These are phyloP conservation scores for Closterium sp. DNA, from an alignment of 139 green algal species.

Conservation along the genomic window DNA sequence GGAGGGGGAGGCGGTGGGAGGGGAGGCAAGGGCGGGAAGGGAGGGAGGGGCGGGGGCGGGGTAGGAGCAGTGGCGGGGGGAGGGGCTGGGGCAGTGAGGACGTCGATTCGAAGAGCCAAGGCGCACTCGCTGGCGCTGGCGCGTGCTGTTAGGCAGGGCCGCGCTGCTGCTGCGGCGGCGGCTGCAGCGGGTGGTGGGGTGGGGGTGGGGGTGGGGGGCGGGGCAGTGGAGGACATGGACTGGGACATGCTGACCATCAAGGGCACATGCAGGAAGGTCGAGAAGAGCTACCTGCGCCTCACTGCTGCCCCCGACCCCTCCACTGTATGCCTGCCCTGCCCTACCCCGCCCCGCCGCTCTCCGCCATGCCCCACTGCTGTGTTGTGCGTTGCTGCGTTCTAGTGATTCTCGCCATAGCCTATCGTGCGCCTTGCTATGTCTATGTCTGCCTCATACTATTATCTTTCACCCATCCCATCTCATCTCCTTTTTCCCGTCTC, in stretches of 20 bases:
- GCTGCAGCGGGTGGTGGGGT: not conserved
- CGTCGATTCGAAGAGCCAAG: not conserved
- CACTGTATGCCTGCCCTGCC: constrained; percentile 28
- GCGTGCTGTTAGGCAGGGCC: not conserved
- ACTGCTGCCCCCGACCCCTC: constrained; percentile 55
- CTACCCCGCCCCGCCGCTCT: not conserved
- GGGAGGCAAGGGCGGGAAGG: not conserved
- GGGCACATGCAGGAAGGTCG: constrained; percentile 50
- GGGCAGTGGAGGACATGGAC: constrained; percentile 46
- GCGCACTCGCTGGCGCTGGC: not conserved
- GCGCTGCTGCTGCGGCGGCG: not conserved
- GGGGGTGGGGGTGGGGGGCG: constrained; percentile 4
- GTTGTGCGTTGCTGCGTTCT: not conserved
- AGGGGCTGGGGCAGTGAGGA: not conserved
- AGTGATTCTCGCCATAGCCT: too few relatives aligned
- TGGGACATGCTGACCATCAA: constrained; percentile 37
- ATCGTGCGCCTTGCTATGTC: not conserved
- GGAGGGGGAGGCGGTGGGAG: not conserved
- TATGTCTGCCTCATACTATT: not conserved
- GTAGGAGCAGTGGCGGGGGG: not conserved
- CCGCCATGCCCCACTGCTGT: not conserved
- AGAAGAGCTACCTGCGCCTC: constrained; percentile 64
- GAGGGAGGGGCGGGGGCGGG: not conserved
- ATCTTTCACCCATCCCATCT: not conserved
- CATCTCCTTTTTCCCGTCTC: not conserved